phyloP scores from a whole-genome alignment of 1,139 yeast genomes.

The Candida gigantensis region DNA sequence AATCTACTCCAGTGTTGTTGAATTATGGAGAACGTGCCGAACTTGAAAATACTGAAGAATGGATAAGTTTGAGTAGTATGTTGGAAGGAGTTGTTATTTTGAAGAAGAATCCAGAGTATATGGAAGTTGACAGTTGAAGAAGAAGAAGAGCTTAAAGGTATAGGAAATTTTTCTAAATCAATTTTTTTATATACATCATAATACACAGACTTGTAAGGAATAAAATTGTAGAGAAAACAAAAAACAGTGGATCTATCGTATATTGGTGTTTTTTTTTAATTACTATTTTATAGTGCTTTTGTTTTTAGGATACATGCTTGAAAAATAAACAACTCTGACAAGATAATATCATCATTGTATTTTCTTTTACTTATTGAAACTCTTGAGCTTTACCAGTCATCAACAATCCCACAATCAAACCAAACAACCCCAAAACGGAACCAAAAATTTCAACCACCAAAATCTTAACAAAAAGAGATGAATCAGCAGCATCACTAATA shows the following conservation, averaged over 20 bases:
- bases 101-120: slow-evolving; percentile 84
- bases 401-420: slow-evolving; percentile 90
- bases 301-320: too few relatives aligned
- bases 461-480: slow-evolving; percentile 91
- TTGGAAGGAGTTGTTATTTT: slow-evolving; percentile 93
- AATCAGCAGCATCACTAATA: slow-evolving; percentile 95
- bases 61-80: slow-evolving; percentile 75
- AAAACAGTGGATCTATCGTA: too few relatives aligned
- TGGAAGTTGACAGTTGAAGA: slow-evolving; percentile 58
- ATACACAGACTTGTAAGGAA: too few relatives aligned
- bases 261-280: too few relatives aligned
- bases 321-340: too few relatives aligned
- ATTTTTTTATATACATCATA: too few relatives aligned
- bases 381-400: slow-evolving; percentile 97
- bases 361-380: too few relatives aligned
- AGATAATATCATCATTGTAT: too few relatives aligned
- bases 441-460: slow-evolving; percentile 97
- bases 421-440: slow-evolving; percentile 90
- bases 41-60: slow-evolving; percentile 86
- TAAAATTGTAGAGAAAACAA: too few relatives aligned
- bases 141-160: neutral
- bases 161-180: neutral
- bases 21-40: slow-evolving; percentile 97
- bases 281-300: too few relatives aligned
- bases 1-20: slow-evolving; percentile 91